Conservation (phyloP, 345 rosid genomes). For the Sisymbrium irio region DNA sequence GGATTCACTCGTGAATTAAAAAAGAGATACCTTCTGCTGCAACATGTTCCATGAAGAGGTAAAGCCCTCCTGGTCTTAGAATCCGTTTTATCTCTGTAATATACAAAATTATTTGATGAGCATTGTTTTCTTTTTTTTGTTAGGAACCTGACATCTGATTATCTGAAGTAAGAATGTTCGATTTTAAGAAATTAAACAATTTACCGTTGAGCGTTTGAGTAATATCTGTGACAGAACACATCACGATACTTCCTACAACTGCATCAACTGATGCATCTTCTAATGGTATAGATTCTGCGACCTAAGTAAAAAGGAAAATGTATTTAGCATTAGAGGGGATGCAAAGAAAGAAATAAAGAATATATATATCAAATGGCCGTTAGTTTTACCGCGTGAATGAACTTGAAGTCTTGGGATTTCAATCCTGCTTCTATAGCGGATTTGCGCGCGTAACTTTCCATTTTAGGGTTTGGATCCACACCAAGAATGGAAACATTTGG, state of each 20-base stretch:
- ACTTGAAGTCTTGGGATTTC: constrained; percentile 48
- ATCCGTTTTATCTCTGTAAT: constrained; percentile 65
- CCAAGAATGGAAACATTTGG: constrained; percentile 54
- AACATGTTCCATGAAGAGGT: constrained; percentile 78
- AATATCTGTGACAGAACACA: constrained; percentile 74
- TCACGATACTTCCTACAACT: constrained; percentile 71
- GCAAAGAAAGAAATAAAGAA: neutral
- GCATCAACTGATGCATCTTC: constrained; percentile 75
- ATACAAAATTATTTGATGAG: neutral
- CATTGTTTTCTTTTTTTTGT: too few species aligned
- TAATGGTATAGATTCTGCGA: constrained; percentile 71
- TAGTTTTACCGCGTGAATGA: constrained; percentile 55
- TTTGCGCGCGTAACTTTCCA: constrained; percentile 61
- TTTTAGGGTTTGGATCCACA: constrained; percentile 66
- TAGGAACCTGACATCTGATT: too few species aligned
- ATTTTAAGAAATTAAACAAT: neutral
- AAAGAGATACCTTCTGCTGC: constrained; percentile 66
- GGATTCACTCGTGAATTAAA: too few species aligned
- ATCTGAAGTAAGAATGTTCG: neutral
- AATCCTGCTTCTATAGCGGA: constrained; percentile 65
- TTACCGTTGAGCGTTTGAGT: constrained; percentile 58
- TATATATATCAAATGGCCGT: neutral
- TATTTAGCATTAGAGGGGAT: neutral
- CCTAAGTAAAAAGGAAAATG: constrained; percentile 35
- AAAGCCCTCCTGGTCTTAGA: constrained; percentile 69